Conservation (phyloP, 345 rosid species). For the Euphorbia pulcherrima region DNA sequence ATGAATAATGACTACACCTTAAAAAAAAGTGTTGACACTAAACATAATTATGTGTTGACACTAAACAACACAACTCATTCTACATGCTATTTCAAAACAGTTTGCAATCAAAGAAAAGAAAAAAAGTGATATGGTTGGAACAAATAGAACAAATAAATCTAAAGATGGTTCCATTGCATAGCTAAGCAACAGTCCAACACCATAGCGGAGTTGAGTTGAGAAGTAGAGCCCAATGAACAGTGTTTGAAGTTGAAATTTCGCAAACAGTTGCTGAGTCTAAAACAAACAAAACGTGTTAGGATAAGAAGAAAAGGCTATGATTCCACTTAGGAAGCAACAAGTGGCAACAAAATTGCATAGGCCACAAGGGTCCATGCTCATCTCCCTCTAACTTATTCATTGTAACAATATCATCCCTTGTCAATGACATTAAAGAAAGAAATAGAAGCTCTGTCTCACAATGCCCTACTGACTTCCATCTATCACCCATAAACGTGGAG, state of each 20-base stretch:
- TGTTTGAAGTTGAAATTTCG: background rate
- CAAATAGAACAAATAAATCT: too few relatives aligned
- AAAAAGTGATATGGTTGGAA: too few relatives aligned
- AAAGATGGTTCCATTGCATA: too few relatives aligned
- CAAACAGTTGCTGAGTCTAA: background rate
- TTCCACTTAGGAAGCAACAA: background rate
- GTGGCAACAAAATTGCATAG: conserved; percentile 7
- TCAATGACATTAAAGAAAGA: conserved; percentile 4
- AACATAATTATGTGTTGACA: too few relatives aligned
- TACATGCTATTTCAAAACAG: too few relatives aligned
- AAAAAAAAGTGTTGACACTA: too few relatives aligned
- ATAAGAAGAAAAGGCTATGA: background rate
- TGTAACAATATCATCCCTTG: background rate
- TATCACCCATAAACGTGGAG: too few relatives aligned
- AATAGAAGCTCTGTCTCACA: background rate
- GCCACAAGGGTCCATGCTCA: background rate
- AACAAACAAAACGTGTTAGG: background rate
- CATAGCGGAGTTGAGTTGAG: too few relatives aligned
- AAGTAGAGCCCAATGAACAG: conserved; percentile 20
- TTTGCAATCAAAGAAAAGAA: too few relatives aligned
- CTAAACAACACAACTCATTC: too few relatives aligned
- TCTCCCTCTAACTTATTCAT: background rate
- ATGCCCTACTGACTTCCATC: background rate
- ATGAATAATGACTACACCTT: too few relatives aligned
- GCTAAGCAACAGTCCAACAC: too few relatives aligned